These are phyloP conservation scores for Ettlia oleoabundans DNA, from an alignment of 139 green algal genomes.

Conservation along the genomic window DNA sequence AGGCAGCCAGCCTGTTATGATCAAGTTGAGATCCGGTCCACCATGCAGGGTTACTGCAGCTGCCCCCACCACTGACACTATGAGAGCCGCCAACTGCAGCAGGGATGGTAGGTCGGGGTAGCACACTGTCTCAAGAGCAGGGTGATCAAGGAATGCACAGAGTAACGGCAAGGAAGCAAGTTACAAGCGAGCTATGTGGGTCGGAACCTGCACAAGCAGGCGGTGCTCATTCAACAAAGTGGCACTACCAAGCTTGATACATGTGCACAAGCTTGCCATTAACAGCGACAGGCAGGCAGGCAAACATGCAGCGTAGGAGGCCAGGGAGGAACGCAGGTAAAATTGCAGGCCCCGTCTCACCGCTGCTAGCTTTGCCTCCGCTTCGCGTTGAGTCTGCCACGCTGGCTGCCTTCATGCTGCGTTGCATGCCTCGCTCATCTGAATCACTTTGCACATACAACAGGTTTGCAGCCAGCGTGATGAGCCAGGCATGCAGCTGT, in stretches of 20 bases:
- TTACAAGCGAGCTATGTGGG: no score
- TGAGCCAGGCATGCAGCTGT: constrained; percentile 46
- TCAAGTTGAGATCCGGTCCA: constrained; percentile 41
- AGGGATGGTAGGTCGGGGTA: no score
- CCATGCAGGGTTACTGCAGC: not conserved
- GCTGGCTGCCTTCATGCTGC: not conserved
- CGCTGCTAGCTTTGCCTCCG: not conserved
- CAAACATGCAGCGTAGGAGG: not conserved
- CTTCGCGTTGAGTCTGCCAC: not conserved
- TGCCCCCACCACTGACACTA: not conserved
- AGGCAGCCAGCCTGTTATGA: constrained; percentile 31
- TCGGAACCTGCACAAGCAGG: no score
- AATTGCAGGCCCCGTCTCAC: not conserved
- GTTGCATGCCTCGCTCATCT: not conserved
- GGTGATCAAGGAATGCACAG: no score
- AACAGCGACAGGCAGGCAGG: not conserved
- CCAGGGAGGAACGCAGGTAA: not conserved
- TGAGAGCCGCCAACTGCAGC: not conserved
- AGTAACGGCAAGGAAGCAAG: no score
- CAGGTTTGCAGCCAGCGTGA: constrained; percentile 49
- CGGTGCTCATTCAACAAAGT: no score
- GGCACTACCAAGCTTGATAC: no score
- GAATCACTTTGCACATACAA: constrained; percentile 35
- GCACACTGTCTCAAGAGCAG: no score
- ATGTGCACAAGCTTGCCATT: not conserved